Base-by-base conservation (phyloP, 345 rosid genomes). In the Populus nigra region DNA sequence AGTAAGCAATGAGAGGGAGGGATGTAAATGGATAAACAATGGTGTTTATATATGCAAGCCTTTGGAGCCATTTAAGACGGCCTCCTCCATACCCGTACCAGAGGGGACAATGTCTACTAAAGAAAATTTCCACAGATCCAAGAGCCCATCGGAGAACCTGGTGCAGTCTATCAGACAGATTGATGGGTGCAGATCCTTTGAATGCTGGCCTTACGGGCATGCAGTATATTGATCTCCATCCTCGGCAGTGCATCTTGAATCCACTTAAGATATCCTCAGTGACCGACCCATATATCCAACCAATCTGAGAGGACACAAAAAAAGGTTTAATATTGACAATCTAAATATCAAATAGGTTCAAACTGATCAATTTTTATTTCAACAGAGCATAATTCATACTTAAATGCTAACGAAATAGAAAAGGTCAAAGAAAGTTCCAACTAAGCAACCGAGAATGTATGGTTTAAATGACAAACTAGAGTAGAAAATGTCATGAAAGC, bases 81-180 rank as follows among this genome's bases (percentile, higher is more conserved):
- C 99, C 99, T 27, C 92, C 99, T 50, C 99, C 93, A 71, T 81
- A 91, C 3, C 98, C 99, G 39, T 96, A 96, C 99, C 99, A 93
- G 23, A 96, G 89, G 8, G 99, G 98, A 80, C 98, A 93, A 72
- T 96, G 99, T 76, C 99, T 84, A 75, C 99, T 96, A 70, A 96
- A 87, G 91, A 95, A 95, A 75, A 95, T 93, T 85, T 95, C 98
- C 0, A 95, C 97, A 0, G 99, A 93, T 17, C 99, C 99, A 75
- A 95, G 97, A 66, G 99, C 99, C 99, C 98, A 95, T 49, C 98
- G 94, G 2, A 95, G 91, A 85, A 93, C 99, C 82, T 95, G 99
- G 79, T 90, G 93, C 85, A 95, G 81, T 79, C 98, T 80, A 86
- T 96, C 99, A 6, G 99, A 96, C 73, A 95, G 85, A 83, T 95